phyloP scores from a whole-genome alignment of 2,329 filamentous ascomycete species.

The Ophiosphaerella narmari region DNA sequence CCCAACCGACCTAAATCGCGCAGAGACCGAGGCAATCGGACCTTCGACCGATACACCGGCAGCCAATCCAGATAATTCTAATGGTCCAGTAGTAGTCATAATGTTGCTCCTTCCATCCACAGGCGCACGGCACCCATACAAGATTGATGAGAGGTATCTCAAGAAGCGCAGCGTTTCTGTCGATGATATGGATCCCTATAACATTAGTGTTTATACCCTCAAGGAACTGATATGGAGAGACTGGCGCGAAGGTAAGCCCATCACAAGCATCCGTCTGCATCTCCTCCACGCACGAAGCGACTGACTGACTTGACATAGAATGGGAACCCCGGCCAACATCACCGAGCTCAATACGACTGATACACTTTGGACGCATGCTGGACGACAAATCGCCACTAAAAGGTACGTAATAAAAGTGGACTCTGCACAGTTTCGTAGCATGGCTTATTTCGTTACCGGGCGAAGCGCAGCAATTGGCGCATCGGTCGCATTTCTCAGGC shows the following conservation, averaged over 20 bases:
- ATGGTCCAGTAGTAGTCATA: conserved; percentile 65
- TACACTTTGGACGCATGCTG: conserved; percentile 87
- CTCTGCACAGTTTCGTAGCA: conserved; percentile 14
- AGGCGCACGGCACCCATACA: conserved; percentile 85
- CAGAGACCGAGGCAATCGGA: conserved; percentile 54
- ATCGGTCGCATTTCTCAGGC: no score
- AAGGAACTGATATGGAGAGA: conserved; percentile 93
- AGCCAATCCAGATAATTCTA: conserved; percentile 44
- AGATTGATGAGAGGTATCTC: conserved; percentile 85
- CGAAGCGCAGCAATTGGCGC: conserved; percentile 12
- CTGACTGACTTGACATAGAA: conserved; percentile 53
- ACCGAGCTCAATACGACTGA: conserved; percentile 86
- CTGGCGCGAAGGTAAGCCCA: conserved; percentile 72
- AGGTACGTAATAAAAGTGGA: conserved; percentile 61
- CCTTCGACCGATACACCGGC: conserved; percentile 52
- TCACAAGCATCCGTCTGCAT: not conserved
- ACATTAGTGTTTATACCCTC: conserved; percentile 89
- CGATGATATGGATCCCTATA: conserved; percentile 78
- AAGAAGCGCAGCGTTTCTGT: conserved; percentile 78
- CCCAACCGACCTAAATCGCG: conserved; percentile 40
- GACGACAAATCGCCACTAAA: conserved; percentile 85
- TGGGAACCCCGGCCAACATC: conserved; percentile 88
- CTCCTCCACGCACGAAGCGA: conserved; percentile 1
- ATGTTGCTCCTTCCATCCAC: conserved; percentile 76
- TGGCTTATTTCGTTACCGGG: conserved; percentile 23